A percentile compares a stretch with the other conserved stretches of the same genome.
Conservation (phyloP, 2,329 filamentous ascomycete genomes). For the Cercospora sp. region DNA sequence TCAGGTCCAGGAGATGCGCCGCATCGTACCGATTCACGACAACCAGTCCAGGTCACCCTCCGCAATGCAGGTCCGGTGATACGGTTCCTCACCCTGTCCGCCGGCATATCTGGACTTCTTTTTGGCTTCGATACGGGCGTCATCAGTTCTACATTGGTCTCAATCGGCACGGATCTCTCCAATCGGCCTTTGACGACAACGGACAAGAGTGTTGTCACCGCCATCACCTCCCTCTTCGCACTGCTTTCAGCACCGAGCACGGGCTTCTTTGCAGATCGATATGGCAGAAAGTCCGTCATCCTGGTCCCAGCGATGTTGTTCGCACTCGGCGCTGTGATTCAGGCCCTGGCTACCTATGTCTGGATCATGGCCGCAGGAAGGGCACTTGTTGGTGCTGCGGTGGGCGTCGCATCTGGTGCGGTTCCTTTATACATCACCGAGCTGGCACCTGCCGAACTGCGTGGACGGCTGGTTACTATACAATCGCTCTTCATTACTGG, state of each 20-base stretch:
- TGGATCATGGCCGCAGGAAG: constrained; percentile 66
- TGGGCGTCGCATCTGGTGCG: constrained; percentile 75
- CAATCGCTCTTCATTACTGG: constrained; percentile 80
- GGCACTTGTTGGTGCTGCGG: constrained; percentile 68
- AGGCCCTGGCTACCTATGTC: constrained; percentile 62
- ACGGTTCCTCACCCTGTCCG: constrained; percentile 58
- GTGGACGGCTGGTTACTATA: constrained; percentile 79
- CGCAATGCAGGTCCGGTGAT: constrained; percentile 42
- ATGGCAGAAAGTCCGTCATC: constrained; percentile 51
- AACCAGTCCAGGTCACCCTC: constrained; percentile 24
- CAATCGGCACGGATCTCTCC: constrained; percentile 56
- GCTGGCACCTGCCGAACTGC: constrained; percentile 42
- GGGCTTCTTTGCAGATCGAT: constrained; percentile 49
- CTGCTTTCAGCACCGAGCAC: constrained; percentile 50
- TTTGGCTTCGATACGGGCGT: constrained; percentile 66
- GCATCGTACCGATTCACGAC: not conserved
- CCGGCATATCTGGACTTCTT: constrained; percentile 58
- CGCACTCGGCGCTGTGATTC: constrained; percentile 64
- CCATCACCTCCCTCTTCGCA: constrained; percentile 58
- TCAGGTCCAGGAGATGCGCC: not conserved
- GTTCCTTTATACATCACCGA: constrained; percentile 62
- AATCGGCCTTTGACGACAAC: constrained; percentile 49
- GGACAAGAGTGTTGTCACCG: constrained; percentile 61
- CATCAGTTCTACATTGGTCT: constrained; percentile 61
- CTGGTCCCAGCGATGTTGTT: constrained; percentile 65